Evolutionary conservation across 1,284 basidiomycete species (phyloP), one percentile per base, ranked within the genome.

Genomic region (Ustilago sp.): DNA sequence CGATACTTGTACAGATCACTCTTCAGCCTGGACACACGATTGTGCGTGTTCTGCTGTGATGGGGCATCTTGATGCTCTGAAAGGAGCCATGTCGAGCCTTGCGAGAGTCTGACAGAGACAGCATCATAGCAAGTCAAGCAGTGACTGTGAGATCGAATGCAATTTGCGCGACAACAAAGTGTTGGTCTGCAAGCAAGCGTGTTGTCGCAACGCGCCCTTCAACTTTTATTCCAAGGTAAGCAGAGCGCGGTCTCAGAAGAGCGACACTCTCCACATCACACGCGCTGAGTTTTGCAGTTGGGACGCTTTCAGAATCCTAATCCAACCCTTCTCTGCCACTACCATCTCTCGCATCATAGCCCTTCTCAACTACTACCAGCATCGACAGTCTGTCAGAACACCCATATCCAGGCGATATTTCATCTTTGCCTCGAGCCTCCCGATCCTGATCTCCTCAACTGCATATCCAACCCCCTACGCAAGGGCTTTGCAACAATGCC

Each of bases 1-100:
- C 38, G 64, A 54, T 57, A 58, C 43, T 59, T 68, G 66, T 68
- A 68, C 66, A 68, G 66, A 63, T 63, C 47, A 41, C 23, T 48
- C 34, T 5, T 17, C 12, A 28, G 12, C 23, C 34, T 5, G 15
- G 12, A 32, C 31, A 11, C 23, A 39, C 12, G 32, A n/a, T n/a
- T 65, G 58, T 52, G 51, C 43, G 12, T 19, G 41, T 15, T 45
- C 23, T 3, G 23, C 23, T 28, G 23, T 28, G 23, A 28, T 45
- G 13, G 7, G 15, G 41, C 41, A 19, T 11, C 41, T 45, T 17
- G 38, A 39, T 39, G 38, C 13, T 17, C 15, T 17, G 41, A 11
- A 45, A 45, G 41, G 5, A 19, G 28, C 23, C 23, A 43, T 43
- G 39, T 43, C 39, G 13, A 17, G 13, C 39, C 7, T 11, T 43